These are phyloP conservation scores for Kwoniella heveanensis DNA, from an alignment of 768 basidiomycete species.

Conservation along the genomic window DNA sequence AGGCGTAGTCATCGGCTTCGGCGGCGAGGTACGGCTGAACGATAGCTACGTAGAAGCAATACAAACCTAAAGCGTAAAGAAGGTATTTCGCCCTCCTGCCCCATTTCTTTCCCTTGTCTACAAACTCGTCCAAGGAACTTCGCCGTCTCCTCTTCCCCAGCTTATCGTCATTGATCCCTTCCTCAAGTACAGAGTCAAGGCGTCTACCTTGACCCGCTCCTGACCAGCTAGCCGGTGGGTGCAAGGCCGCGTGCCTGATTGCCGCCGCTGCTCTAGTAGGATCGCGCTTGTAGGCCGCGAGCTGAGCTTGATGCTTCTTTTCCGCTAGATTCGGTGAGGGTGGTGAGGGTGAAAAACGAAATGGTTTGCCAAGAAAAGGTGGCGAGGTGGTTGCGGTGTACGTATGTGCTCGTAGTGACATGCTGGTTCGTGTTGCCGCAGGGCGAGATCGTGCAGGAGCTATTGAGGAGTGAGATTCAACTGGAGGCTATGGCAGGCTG, in stretches of 20 bases:
- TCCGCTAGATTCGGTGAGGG: slow-evolving; percentile 10
- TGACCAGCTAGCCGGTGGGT: background rate
- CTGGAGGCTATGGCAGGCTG: too few species aligned
- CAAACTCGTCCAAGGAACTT: background rate
- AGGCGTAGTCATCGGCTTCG: background rate
- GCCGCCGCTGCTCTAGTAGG: slow-evolving; percentile 1
- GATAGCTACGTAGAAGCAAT: background rate
- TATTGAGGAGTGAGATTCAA: too few species aligned
- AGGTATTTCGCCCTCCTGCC: background rate
- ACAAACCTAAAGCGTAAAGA: background rate
- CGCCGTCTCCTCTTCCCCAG: background rate
- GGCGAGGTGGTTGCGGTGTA: slow-evolving; percentile 3
- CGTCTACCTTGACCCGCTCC: background rate
- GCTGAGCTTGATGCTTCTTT: slow-evolving; percentile 8
- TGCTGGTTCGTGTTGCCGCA: background rate
- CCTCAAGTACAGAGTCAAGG: slow-evolving; percentile 3
- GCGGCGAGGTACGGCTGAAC: background rate
- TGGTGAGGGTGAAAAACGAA: background rate
- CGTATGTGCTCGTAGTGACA: slow-evolving; percentile 13
- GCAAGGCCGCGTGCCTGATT: background rate
- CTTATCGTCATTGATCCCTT: slow-evolving; percentile 3
- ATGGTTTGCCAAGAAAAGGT: background rate
- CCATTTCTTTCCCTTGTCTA: background rate
- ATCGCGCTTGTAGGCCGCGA: slow-evolving; percentile 12
- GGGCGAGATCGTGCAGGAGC: too few species aligned